Percentiles rank a stretch among this genome's conserved stretches.
Evolutionary conservation across 2,329 filamentous ascomycete genomes (phyloP).

Genomic region (Zasmidium citrigriseum): DNA sequence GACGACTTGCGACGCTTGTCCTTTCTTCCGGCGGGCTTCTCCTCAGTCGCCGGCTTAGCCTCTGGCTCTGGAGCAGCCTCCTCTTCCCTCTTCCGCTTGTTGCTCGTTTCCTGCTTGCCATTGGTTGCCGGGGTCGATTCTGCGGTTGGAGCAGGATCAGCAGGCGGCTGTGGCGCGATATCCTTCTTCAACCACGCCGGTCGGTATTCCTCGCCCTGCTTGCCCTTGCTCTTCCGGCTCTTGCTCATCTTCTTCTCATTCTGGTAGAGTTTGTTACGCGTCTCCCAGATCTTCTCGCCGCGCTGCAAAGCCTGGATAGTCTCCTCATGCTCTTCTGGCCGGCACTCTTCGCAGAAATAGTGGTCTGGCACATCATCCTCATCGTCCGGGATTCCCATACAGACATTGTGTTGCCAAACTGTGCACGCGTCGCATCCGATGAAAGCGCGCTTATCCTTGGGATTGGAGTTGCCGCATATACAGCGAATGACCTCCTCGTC

Average conservation of each 20-base stretch:
- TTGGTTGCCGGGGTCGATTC: constrained; percentile 7
- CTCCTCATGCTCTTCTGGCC: constrained; percentile 77
- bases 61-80: constrained; percentile 15
- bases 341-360: constrained; percentile 92
- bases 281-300: constrained; percentile 85
- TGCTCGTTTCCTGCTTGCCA: constrained; percentile 21
- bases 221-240: constrained; percentile 57
- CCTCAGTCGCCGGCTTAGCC: constrained; percentile 14
- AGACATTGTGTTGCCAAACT: constrained; percentile 97
- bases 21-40: constrained; percentile 26
- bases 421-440: constrained; percentile 92
- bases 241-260: constrained; percentile 62
- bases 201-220: constrained; percentile 28
- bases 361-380: constrained; percentile 74
- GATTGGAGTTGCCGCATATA: constrained; percentile 85
- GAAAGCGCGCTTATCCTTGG: constrained; percentile 87
- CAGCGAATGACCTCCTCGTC: constrained; percentile 73
- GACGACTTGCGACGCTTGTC: constrained; percentile 41
- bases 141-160: constrained; percentile 10
- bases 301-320: constrained; percentile 75
- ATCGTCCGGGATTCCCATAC: constrained; percentile 81
- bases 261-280: constrained; percentile 39
- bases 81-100: constrained; percentile 36
- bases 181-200: constrained; percentile 37
- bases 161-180: constrained; percentile 12